Evolutionary conservation across 2,329 filamentous ascomycete species (phyloP).

Genomic region (Exophiala bonariae): DNA sequence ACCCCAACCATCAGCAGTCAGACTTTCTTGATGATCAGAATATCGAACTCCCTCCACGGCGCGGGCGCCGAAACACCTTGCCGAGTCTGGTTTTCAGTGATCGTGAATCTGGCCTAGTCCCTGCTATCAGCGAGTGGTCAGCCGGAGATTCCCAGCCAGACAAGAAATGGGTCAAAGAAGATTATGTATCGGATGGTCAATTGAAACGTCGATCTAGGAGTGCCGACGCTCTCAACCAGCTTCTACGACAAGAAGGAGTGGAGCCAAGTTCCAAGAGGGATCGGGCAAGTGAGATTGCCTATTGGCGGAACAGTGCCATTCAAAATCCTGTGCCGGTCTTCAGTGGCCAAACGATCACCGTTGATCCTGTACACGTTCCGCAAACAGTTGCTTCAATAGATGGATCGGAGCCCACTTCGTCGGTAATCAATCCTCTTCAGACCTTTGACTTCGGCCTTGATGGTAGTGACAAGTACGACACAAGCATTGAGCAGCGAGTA

Average conservation of each 20-base stretch:
- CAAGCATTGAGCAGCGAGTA: slow-evolving; percentile 47
- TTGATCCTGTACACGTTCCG: slow-evolving; percentile 16
- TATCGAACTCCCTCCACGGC: slow-evolving; percentile 12
- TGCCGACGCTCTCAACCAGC: slow-evolving; percentile 39
- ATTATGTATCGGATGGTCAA: slow-evolving; percentile 23
- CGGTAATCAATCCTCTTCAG: slow-evolving; percentile 19
- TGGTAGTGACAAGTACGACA: slow-evolving; percentile 34
- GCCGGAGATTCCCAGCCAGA: not conserved
- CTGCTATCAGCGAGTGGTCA: slow-evolving; percentile 7
- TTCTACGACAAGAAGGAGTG: slow-evolving; percentile 31
- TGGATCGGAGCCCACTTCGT: slow-evolving; percentile 10
- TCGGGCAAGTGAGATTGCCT: slow-evolving; percentile 41
- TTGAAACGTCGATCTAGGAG: slow-evolving; percentile 47
- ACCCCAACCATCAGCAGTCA: slow-evolving; percentile 14
- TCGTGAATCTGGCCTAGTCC: slow-evolving; percentile 30
- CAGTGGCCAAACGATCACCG: slow-evolving; percentile 20
- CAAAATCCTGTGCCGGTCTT: slow-evolving; percentile 29
- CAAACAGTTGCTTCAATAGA: slow-evolving; percentile 5
- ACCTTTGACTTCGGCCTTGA: slow-evolving; percentile 31
- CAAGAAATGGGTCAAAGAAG: slow-evolving; percentile 10
- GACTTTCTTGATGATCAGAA: slow-evolving; percentile 8
- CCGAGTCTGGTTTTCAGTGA: slow-evolving; percentile 46
- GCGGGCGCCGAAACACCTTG: slow-evolving; percentile 41
- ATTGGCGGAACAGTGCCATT: slow-evolving; percentile 36
- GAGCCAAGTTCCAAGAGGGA: slow-evolving; percentile 41